Evolutionary conservation across 768 basidiomycete species (phyloP).

Genomic region (Coprinellus micaceus): DNA sequence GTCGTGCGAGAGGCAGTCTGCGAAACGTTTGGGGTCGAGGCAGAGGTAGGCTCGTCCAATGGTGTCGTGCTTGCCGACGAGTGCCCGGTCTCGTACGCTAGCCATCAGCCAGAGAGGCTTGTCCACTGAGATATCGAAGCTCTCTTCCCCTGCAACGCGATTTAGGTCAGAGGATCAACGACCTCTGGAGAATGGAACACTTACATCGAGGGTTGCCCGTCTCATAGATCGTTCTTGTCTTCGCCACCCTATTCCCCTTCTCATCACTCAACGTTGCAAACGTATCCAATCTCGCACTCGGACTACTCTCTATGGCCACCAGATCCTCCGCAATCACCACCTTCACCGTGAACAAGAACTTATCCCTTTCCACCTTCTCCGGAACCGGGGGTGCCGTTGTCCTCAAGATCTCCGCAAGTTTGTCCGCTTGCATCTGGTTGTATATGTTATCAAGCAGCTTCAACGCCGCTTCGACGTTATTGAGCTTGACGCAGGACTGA

Average conservation of each 20-base stretch:
- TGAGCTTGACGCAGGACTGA: constrained; percentile 94
- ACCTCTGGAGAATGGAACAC: constrained; percentile 23
- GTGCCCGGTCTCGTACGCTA: constrained; percentile 84
- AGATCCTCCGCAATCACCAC: constrained; percentile 87
- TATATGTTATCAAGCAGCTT: constrained; percentile 93
- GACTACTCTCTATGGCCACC: constrained; percentile 69
- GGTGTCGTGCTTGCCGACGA: constrained; percentile 90
- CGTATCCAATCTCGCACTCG: constrained; percentile 80
- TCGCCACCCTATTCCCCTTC: constrained; percentile 82
- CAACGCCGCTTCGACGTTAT: constrained; percentile 92
- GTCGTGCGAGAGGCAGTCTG: constrained; percentile 87
- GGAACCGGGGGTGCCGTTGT: constrained; percentile 64
- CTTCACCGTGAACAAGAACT: constrained; percentile 91
- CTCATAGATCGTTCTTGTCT: constrained; percentile 96
- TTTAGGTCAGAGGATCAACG: constrained; percentile 7
- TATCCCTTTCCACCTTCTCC: constrained; percentile 60
- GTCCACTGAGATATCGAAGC: constrained; percentile 91
- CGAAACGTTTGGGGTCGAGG: constrained; percentile 83
- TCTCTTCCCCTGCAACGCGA: constrained; percentile 82
- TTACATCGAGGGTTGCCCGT: constrained; percentile 83
- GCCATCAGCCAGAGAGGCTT: constrained; percentile 97
- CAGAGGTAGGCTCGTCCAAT: constrained; percentile 90
- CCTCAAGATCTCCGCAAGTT: constrained; percentile 62
- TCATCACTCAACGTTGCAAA: constrained; percentile 96
- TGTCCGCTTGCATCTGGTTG: constrained; percentile 85